These are phyloP conservation scores for Pythium graminicola DNA, from an alignment of 352 stramenopile genomes.

Conservation along the genomic window DNA sequence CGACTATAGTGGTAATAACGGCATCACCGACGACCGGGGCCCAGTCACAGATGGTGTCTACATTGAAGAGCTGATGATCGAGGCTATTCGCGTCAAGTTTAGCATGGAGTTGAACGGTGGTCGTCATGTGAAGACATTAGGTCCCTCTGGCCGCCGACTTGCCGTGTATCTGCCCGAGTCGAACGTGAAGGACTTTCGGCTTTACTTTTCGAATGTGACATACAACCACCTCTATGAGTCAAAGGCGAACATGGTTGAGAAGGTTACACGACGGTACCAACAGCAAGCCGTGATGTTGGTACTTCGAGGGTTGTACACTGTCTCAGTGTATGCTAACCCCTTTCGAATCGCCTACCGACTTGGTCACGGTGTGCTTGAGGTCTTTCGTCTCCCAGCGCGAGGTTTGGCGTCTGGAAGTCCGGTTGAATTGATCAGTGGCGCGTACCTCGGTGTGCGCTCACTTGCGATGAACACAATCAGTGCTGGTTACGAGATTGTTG, in stretches of 20 bases:
- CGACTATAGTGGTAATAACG: conserved; percentile 40
- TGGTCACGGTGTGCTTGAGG: conserved; percentile 72
- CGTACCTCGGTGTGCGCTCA: conserved; percentile 78
- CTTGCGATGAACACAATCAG: conserved; percentile 88
- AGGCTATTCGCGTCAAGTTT: conserved; percentile 80
- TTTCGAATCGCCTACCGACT: conserved; percentile 85
- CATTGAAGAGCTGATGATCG: conserved; percentile 82
- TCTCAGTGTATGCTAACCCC: conserved; percentile 84
- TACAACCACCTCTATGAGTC: conserved; percentile 83
- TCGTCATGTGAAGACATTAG: conserved; percentile 78
- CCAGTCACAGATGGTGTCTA: conserved; percentile 62
- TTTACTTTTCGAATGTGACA: conserved; percentile 78
- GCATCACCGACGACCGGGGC: conserved; percentile 22
- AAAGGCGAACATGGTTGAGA: conserved; percentile 64
- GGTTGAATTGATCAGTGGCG: conserved; percentile 73
- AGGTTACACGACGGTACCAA: conserved; percentile 72
- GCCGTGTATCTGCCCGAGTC: conserved; percentile 84
- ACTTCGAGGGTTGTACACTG: conserved; percentile 74
- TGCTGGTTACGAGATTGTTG: conserved; percentile 84
- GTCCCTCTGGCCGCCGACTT: conserved; percentile 58
- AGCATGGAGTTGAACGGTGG: conserved; percentile 83
- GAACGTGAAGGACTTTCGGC: conserved; percentile 83
- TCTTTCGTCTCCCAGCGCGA: conserved; percentile 69
- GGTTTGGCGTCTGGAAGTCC: conserved; percentile 75
- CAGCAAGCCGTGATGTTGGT: conserved; percentile 84